Conservation (phyloP, 1,284 basidiomycete genomes). For the Malassezia brasiliensis region DNA sequence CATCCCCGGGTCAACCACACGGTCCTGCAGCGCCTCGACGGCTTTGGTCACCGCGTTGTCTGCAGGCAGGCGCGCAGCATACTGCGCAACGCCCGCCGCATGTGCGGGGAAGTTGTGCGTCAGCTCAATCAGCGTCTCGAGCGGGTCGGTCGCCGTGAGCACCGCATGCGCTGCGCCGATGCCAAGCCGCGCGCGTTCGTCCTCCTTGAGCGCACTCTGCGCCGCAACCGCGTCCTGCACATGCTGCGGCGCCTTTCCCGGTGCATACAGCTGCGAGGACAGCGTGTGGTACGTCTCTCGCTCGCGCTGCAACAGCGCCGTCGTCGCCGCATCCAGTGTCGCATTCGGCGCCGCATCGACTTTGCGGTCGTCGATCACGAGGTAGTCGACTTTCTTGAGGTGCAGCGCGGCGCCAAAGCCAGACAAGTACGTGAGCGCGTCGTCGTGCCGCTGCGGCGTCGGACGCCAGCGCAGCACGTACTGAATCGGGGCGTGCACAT, state of each 20-base stretch:
- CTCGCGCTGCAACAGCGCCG: not conserved
- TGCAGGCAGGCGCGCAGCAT: conserved; percentile 16
- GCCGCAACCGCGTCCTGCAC: conserved; percentile 1
- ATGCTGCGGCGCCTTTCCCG: not conserved
- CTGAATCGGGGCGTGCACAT: conserved; percentile 1
- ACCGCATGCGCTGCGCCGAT: conserved; percentile 27
- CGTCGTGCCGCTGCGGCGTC: not conserved
- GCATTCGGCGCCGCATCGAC: conserved; percentile 16
- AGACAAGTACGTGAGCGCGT: conserved; percentile 51
- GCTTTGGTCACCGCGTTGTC: conserved; percentile 18
- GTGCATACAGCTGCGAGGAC: not conserved
- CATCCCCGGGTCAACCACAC: conserved; percentile 10
- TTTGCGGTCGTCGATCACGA: conserved; percentile 57
- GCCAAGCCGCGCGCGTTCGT: conserved; percentile 23
- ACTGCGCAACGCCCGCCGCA: conserved; percentile 25
- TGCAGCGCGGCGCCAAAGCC: conserved; percentile 87
- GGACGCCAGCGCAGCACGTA: conserved; percentile 48
- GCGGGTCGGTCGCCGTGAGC: conserved; percentile 29
- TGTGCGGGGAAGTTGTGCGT: conserved; percentile 39
- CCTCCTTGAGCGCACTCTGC: conserved; percentile 14
- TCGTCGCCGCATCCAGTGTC: not conserved
- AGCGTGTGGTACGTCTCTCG: not conserved
- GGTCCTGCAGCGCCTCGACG: conserved; percentile 16
- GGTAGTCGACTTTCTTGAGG: conserved; percentile 93
- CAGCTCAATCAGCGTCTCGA: conserved; percentile 33